phyloP scores from a whole-genome alignment of 2,329 filamentous ascomycete genomes.

The Fusarium avenaceum region DNA sequence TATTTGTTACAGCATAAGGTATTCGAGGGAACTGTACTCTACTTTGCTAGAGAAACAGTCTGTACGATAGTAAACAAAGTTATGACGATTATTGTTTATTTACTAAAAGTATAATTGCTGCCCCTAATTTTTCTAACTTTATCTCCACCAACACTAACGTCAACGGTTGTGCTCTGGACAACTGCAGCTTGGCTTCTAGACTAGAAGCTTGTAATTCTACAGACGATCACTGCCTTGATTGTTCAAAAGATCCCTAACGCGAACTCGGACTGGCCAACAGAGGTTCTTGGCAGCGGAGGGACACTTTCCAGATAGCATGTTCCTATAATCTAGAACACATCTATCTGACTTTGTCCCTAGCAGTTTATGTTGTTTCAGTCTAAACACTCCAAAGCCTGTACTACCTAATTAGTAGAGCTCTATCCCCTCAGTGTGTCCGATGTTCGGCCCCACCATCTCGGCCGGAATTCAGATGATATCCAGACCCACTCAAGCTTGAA shows the following conservation, averaged over 20 bases:
- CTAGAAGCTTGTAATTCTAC: slow-evolving; percentile 30
- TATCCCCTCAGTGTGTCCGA: no score
- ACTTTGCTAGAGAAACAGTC: background rate
- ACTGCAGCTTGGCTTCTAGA: slow-evolving; percentile 18
- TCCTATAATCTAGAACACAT: no score
- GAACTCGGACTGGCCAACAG: slow-evolving; percentile 2
- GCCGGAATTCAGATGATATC: slow-evolving; percentile 19
- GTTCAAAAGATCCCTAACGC: background rate
- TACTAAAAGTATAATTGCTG: slow-evolving; percentile 10
- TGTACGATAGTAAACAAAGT: background rate
- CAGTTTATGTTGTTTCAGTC: no score
- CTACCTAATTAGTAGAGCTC: background rate
- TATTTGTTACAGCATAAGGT: no score
- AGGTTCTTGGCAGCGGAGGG: slow-evolving; percentile 1
- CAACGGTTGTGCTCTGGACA: slow-evolving; percentile 20
- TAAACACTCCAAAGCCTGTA: background rate
- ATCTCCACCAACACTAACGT: slow-evolving; percentile 18
- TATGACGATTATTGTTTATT: slow-evolving; percentile 26
- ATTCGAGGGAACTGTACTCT: no score
- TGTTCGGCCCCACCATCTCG: slow-evolving; percentile 19
- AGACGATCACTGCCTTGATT: slow-evolving; percentile 7
- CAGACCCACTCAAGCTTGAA: slow-evolving; percentile 31
- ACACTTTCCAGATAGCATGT: no score
- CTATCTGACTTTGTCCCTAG: no score
- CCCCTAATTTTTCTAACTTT: slow-evolving; percentile 8